Conservation (phyloP, 2,329 filamentous ascomycete genomes). For the Colletotrichum noveboracense region DNA sequence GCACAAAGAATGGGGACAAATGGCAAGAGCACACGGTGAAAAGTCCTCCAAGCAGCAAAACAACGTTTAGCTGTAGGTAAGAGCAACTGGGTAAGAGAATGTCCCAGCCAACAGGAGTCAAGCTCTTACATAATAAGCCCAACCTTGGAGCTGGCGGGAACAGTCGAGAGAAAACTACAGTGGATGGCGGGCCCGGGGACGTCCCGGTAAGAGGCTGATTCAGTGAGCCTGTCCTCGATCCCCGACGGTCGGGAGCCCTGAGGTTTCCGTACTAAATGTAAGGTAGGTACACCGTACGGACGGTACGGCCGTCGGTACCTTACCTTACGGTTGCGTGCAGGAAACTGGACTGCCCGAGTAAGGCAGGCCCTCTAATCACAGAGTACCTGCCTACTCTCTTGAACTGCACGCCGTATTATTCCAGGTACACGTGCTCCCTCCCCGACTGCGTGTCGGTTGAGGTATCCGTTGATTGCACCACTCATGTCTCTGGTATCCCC, state of each 20-base stretch:
- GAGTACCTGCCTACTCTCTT: not conserved
- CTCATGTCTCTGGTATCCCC: not conserved
- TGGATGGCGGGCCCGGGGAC: not conserved
- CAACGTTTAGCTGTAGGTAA: slow-evolving; percentile 12
- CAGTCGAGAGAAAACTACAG: not conserved
- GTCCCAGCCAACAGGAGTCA: slow-evolving; percentile 18
- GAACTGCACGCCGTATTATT: not conserved
- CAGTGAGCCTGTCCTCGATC: slow-evolving; percentile 8
- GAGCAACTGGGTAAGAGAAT: slow-evolving; percentile 10
- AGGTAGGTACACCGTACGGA: not conserved
- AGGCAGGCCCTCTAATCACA: not conserved
- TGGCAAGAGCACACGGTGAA: not conserved
- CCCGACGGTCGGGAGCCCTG: not conserved
- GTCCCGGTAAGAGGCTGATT: slow-evolving; percentile 6
- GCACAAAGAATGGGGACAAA: slow-evolving; percentile 13
- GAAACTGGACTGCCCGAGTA: not conserved
- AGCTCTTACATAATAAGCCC: slow-evolving; percentile 22
- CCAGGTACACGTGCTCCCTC: slow-evolving; percentile 12
- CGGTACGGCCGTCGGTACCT: not conserved
- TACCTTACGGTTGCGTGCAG: not conserved
- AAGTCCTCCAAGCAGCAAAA: not conserved
- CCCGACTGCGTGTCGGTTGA: not conserved
- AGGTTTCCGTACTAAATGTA: not conserved
- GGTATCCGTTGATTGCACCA: not conserved
- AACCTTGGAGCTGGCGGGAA: slow-evolving; percentile 2